These are phyloP conservation scores for Centaurea solstitialis DNA, from an alignment of 129 eudicot genomes.

Conservation along the genomic window DNA sequence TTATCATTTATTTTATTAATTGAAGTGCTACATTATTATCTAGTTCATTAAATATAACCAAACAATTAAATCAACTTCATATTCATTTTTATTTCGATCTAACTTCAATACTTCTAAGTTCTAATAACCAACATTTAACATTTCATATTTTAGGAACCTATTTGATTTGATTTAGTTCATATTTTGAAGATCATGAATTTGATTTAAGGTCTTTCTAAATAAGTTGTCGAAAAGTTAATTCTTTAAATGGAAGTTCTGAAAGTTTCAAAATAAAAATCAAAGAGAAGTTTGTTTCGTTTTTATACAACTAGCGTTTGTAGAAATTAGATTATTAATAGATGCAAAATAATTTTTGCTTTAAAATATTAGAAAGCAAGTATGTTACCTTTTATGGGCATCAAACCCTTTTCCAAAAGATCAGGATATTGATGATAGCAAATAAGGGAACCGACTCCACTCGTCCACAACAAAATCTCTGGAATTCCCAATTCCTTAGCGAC, in stretches of 20 bases:
- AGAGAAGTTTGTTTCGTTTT: not conserved
- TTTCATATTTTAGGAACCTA: too few species aligned
- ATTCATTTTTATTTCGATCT: too few species aligned
- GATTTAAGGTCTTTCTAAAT: not conserved
- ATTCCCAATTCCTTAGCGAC: constrained; percentile 20
- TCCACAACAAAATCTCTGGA: constrained; percentile 23
- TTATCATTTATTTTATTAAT: too few species aligned
- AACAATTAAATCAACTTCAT: too few species aligned
- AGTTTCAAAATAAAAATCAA: not conserved
- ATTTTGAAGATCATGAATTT: not conserved
- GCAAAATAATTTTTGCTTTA: not conserved
- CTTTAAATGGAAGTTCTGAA: not conserved
- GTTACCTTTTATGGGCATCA: constrained; percentile 36
- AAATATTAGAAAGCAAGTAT: not conserved
- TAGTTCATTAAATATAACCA: too few species aligned
- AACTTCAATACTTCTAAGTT: too few species aligned
- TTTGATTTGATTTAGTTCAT: not conserved
- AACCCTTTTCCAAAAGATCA: constrained; percentile 15
- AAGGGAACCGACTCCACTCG: constrained; percentile 20
- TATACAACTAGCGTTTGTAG: not conserved
- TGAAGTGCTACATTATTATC: too few species aligned
- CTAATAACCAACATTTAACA: too few species aligned
- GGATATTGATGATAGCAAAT: constrained; percentile 16
- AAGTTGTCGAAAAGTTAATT: too few species aligned
- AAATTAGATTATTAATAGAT: not conserved